Evolutionary conservation across 306 rosid species (phyloP), one percentile per base, ranked within the genome.

Genomic region (Ceratonia siliqua): DNA sequence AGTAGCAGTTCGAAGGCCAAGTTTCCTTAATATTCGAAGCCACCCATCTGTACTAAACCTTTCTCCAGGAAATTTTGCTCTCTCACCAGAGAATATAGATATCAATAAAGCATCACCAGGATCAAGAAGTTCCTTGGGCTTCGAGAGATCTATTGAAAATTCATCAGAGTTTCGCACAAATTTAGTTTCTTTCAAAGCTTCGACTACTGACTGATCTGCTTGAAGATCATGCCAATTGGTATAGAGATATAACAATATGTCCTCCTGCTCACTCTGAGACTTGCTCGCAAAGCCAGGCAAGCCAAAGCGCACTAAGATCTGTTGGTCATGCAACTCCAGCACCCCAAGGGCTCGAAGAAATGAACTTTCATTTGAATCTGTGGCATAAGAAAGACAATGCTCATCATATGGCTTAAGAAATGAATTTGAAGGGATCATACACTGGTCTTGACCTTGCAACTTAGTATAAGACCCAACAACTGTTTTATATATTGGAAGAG

Each of bases 191-290:
- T 79, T 94, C 73, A 94, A 79, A 78, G 91, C 87, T 64, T 89
- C 97, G 74, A 91, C 77, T 42, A 89, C 85, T 5, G 81, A 78
- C 61, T 86, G 82, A 87, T 91, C 88, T 17, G 78, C 83, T 74
- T 91, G 96, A 78, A 94, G 96, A 86, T 91, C 93, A 67, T 87
- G 91, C 98, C 98, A 94, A 75, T 91, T 94, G 68, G 84, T 78
- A 68, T 82, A 91, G 30, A 94, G 76, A 83, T 94, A 88, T 61
- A 87, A 87, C 64, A 91, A 83, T 62, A 91, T 75, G 70, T 84
- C 91, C 72, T 94, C 98, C 83, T 86, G 89, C 70, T 91, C 92
- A 65, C 84, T 65, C 53, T 87, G 89, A 78, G 92, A 73, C 83
- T 94, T 91, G 46, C 75, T 63, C 72, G 87, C 97, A 85, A 88